Evolutionary conservation across 2,329 filamentous ascomycete species (phyloP).

Genomic region (Penicillium glabrum): DNA sequence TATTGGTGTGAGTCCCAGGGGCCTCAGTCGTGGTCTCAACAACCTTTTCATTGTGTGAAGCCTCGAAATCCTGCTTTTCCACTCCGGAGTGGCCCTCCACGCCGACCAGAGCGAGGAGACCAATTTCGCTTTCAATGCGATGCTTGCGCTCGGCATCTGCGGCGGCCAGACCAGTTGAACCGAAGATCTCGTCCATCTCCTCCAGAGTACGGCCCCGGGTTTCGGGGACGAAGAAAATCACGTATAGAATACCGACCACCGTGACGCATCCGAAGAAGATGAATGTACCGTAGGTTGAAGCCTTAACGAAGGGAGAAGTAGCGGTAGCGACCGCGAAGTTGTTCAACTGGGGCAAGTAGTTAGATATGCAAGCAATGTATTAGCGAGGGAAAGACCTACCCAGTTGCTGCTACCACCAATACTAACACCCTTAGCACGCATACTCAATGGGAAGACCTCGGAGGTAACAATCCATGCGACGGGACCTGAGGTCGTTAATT

Average conservation of each 20-base stretch:
- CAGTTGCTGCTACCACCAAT: constrained; percentile 37
- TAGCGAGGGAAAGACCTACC: constrained; percentile 19
- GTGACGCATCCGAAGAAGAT: constrained; percentile 64
- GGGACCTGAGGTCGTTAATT: constrained; percentile 39
- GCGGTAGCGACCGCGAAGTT: constrained; percentile 66
- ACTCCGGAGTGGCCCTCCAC: constrained; percentile 15
- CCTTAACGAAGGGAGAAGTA: constrained; percentile 65
- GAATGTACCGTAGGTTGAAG: constrained; percentile 68
- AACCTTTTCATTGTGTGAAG: constrained; percentile 8
- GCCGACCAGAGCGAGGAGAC: constrained; percentile 28
- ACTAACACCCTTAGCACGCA: constrained; percentile 58
- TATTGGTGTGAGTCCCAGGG: background rate
- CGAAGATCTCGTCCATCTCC: constrained; percentile 42
- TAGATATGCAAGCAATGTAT: background rate
- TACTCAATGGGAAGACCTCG: constrained; percentile 71
- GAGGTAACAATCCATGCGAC: constrained; percentile 73
- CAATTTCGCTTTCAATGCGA: constrained; percentile 31
- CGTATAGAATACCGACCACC: constrained; percentile 27
- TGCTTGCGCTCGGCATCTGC: constrained; percentile 27
- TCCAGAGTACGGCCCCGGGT: constrained; percentile 39
- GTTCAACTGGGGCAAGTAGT: constrained; percentile 48
- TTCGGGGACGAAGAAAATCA: constrained; percentile 34
- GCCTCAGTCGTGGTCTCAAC: background rate
- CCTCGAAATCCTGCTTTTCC: constrained; percentile 5
- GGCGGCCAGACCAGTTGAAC: constrained; percentile 30